phyloP scores from a whole-genome alignment of 2,329 filamentous ascomycete genomes.

The Colletotrichum sp. region DNA sequence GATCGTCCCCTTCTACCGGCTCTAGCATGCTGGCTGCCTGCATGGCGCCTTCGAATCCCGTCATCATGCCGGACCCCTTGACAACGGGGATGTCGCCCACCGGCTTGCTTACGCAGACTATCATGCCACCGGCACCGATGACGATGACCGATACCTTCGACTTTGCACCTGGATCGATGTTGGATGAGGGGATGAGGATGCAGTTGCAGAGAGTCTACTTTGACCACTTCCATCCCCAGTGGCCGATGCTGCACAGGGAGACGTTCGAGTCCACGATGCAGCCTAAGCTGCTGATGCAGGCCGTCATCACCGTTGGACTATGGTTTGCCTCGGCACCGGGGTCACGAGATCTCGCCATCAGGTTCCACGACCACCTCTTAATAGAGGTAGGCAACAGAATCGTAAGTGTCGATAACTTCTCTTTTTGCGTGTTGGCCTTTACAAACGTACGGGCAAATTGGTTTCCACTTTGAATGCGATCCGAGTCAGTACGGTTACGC shows the following conservation, averaged over 20 bases:
- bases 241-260: conserved; percentile 10
- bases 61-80: neutral
- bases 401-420: neutral
- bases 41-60: neutral
- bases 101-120: neutral
- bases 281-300: neutral
- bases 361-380: neutral
- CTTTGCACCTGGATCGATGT: neutral
- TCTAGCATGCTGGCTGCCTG: neutral
- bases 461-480: neutral
- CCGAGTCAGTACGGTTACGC: neutral
- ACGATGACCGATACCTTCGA: neutral
- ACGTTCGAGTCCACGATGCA: neutral
- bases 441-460: neutral
- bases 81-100: neutral
- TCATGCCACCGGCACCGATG: neutral
- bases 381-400: neutral
- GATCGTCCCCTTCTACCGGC: neutral
- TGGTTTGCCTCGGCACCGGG: neutral
- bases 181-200: neutral
- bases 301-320: conserved; percentile 1
- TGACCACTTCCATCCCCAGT: conserved; percentile 1
- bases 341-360: neutral
- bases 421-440: neutral
- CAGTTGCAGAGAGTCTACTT: conserved; percentile 6